Base-by-base conservation (phyloP, 805 yeast species). In the Ogataea neopini region DNA sequence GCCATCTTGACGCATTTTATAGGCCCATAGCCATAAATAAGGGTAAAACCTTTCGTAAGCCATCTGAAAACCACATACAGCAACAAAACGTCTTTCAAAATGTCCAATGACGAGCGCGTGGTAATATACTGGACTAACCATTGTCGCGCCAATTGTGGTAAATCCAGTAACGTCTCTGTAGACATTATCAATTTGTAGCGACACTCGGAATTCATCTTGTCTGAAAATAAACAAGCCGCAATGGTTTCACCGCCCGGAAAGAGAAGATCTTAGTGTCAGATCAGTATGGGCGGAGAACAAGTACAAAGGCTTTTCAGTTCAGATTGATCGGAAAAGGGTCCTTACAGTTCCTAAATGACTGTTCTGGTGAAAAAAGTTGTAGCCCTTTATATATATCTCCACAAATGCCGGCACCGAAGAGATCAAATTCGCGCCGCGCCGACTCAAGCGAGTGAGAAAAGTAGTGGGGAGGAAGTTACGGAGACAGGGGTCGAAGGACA, bases 11-110 rank as follows among this genome's bases (percentile, higher is more conserved):
- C n/a, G 1, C 54, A 25, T 13, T 58, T 48, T 11, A 47, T 7
- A 1, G 58, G 22, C 3, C 70, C 69, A 40, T 62, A 63, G 1
- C 66, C 69, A 39, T 55, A 51, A 15, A 62, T 15, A 6, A 47
- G 40, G 7, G 32, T 29, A 2, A 52, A 29, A 7, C 48, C 7
- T 1, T 26, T 20, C 1, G 42, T 3, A 3, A 53, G 4, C 44
- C 53, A 37, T 10, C 44, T 40, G 20, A 32, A 43, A 2, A 52
- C 20, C 4, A 45, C 47, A 20, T 46, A 49, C 4, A 52, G 29
- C 7, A 61, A 22, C 1, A 53, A 3, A 14, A 38, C 13, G 32
- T 52, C 56, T 15, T 43, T 47, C 15, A 38, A 17, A 13, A 52
- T 26, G 18, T 40, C 46, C 11, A 42, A 11, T 17, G 11, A 19